Base-by-base conservation (phyloP, 106 monocot genomes). In the Allium sativum region DNA sequence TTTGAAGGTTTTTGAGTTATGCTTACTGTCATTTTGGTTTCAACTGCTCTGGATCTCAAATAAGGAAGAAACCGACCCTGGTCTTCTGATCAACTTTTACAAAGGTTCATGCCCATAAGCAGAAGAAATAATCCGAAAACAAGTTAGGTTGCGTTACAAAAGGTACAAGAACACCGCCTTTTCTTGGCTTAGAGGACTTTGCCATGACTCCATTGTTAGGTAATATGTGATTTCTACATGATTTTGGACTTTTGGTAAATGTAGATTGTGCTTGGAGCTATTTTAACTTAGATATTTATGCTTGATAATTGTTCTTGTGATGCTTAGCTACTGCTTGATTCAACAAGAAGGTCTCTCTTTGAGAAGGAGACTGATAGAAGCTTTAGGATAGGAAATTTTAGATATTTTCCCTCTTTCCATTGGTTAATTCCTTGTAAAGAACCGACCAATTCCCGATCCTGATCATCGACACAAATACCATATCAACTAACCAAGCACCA, bases 101-200 rank as follows among this genome's bases (percentile, higher is more conserved):
- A 89, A 81, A 75, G 89, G 84, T 64, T 73, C 84, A 15, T 89
- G 89, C 71, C 89, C 89, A 13, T 84, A 89, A 48, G 89, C 81
- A 3, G 89, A 89, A 76, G 89, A 82, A 55, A 74, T 89, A 61
- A 84, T 89, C 73, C 78, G 47, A 44, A 81, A 89, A 72, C 89
- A 89, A 55, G 89, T 84, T 40, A 79, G 79, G 71, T 74, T 89
- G 51, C 84, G 84, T 55, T 89, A 84, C 84, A 89, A 82, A 63
- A 76, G 81, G 61, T 84, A 89, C 79, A 89, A 89, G 84, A 89
- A 89, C 89, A 89, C 89, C 52, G 84, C 89, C 63, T 82, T 89
- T 79, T 89, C 84, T 18, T 89, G 89, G 89, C 78, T 89, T 62
- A 74, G 89, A 64, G 84, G 84, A 78, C 73, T 89, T 59, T 89